phyloP scores from a whole-genome alignment of 805 yeast genomes.

The Yarrowia osloensis region DNA sequence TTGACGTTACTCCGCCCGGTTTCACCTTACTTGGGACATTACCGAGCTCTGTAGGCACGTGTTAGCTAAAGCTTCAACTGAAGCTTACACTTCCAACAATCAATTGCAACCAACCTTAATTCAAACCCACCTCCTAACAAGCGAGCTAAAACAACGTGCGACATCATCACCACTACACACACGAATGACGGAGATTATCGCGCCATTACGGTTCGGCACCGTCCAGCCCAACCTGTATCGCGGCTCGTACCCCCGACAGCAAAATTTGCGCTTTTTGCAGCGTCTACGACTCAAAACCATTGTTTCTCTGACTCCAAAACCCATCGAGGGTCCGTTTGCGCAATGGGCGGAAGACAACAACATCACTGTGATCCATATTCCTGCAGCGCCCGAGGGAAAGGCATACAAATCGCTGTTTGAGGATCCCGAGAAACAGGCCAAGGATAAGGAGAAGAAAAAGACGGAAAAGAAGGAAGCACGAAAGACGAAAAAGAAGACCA shows the following conservation, averaged over 20 bases:
- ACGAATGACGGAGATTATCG: conserved; percentile 35
- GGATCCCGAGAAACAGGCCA: conserved; percentile 39
- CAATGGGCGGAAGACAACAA: conserved; percentile 55
- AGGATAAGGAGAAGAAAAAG: conserved; percentile 38
- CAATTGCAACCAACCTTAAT: not conserved
- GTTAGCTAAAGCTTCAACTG: no score
- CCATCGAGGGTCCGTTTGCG: conserved; percentile 53
- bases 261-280: conserved; percentile 67
- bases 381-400: conserved; percentile 30
- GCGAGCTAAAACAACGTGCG: not conserved
- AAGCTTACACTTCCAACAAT: not conserved
- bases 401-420: conserved; percentile 25
- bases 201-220: conserved; percentile 77
- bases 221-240: conserved; percentile 72
- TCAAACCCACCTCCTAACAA: not conserved
- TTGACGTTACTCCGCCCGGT: no score
- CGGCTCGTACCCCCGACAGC: conserved; percentile 83
- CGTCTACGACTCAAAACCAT: conserved; percentile 69
- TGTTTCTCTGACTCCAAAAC: conserved; percentile 76
- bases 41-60: no score
- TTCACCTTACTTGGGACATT: no score
- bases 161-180: conserved; percentile 3
- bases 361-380: conserved; percentile 67
- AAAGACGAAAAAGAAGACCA: conserved; percentile 65
- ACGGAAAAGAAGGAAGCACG: conserved; percentile 50